Evolutionary conservation across 768 basidiomycete species (phyloP), one percentile per base, ranked within the genome.

Genomic region (Cystobasidium onofrii): DNA sequence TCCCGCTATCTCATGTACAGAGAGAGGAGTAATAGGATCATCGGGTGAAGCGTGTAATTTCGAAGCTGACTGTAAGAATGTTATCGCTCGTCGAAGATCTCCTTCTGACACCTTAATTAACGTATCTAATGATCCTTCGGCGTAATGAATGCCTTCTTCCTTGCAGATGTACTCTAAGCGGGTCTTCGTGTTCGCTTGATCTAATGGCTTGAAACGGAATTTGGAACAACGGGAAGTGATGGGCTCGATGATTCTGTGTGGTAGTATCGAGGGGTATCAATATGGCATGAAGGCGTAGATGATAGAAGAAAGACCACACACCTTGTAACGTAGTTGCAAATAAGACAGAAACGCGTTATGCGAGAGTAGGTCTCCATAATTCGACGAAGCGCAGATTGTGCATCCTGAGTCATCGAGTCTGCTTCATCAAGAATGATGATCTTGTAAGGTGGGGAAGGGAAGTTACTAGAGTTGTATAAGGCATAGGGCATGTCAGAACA

Each of bases 321-420:
- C 95, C 96, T 86, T 2, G 96, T 99, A 57, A 99, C 96, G 81
- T 98, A 99, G 83, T 99, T 99, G 83, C 96, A 99, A 20, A 98
- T 92, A 25, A 99, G 84, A 81, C 96, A 99, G 83, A 99, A 99
- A 3, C 96, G 86, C 36, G 96, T 99, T 80, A 98, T 98, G 71
- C 90, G 86, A 20, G 91, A 91, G 79, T 98, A 93, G n/a, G 88
- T 94, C 82, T 99, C 96, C 96, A 99, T 99, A 80, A 98, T 98
- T n/a, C 96, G 87, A 50, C 96, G 86, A 46, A 99, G 84, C 0
- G 96, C 96, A 39, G 90, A 93, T 81, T 99, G 96, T 3, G 96
- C 96, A 80, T 99, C 96, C 82, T 98, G 95, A 4, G 96, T 99
- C 96, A 99, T 99, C 4, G 92, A 95, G 81, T 99, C 96, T 25